Percentiles rank a stretch among this genome's conserved stretches.
Evolutionary conservation across 1,284 basidiomycete species (phyloP).

Genomic region (Apiotrichum montevideense): DNA sequence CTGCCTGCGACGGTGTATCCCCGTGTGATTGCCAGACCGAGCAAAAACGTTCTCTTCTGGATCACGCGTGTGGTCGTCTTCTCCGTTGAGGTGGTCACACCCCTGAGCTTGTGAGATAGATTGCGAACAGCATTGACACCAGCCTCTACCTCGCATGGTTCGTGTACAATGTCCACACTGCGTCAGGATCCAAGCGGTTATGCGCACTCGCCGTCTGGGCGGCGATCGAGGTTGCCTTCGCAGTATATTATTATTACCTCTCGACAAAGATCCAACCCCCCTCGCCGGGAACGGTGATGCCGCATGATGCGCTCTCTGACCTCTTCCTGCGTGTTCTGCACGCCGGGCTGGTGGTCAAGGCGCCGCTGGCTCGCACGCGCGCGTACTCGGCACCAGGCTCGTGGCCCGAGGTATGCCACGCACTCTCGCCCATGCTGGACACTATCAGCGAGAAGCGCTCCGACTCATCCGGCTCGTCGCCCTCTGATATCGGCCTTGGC

Average conservation of each 20-base stretch:
- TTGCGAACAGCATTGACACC: neutral
- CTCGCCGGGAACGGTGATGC: constrained; percentile 45
- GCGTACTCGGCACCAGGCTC: constrained; percentile 6
- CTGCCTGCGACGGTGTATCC: constrained; percentile 9
- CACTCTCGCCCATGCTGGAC: constrained; percentile 7
- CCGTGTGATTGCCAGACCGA: neutral
- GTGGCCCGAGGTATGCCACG: neutral
- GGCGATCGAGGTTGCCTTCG: constrained; percentile 55
- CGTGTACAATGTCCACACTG: constrained; percentile 30
- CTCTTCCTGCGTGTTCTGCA: constrained; percentile 59
- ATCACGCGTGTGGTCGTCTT: constrained; percentile 50
- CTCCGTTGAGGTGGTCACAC: constrained; percentile 65
- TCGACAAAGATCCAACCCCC: constrained; percentile 54
- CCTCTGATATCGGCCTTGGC: neutral
- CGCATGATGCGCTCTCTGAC: constrained; percentile 54
- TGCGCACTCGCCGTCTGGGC: constrained; percentile 30
- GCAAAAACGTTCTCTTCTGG: constrained; percentile 22
- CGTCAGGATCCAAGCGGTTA: constrained; percentile 3
- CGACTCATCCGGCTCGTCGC: neutral
- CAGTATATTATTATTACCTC: constrained; percentile 61
- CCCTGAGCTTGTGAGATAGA: constrained; percentile 58
- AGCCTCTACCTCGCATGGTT: constrained; percentile 51
- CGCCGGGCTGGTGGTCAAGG: constrained; percentile 47
- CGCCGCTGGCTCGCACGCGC: neutral
- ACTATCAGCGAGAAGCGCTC: neutral